Percentiles rank a stretch among this genome's conserved stretches.
Evolutionary conservation across 2,329 filamentous ascomycete species (phyloP).

Genomic region (Trichothecium roseum): DNA sequence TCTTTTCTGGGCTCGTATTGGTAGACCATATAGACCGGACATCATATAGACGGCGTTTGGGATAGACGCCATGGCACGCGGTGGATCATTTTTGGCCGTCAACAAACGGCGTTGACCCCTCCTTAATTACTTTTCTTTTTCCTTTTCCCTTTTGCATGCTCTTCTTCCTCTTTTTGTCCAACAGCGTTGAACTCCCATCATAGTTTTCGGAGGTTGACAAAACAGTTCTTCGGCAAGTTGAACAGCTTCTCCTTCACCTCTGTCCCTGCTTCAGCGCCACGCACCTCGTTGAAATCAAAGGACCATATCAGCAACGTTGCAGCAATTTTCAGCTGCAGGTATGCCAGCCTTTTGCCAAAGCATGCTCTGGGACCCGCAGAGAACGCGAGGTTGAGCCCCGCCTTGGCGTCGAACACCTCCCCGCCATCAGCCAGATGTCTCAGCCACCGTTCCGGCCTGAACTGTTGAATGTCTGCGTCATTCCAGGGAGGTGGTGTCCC

Average conservation of each 20-base stretch:
- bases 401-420: conserved; percentile 17
- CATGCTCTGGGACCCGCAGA: conserved; percentile 24
- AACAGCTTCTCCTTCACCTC: conserved; percentile 13
- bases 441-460: conserved; percentile 28
- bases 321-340: conserved; percentile 23
- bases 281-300: conserved; percentile 18
- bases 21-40: too few relatives aligned
- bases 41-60: too few relatives aligned
- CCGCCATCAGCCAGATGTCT: background rate
- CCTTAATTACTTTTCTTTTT: too few relatives aligned
- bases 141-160: too few relatives aligned
- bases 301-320: conserved; percentile 26
- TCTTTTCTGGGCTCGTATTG: too few relatives aligned
- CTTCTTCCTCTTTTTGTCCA: too few relatives aligned
- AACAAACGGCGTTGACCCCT: too few relatives aligned
- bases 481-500: too few relatives aligned
- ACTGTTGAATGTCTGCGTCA: conserved; percentile 7
- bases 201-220: conserved; percentile 10
- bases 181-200: too few relatives aligned
- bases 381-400: conserved; percentile 25
- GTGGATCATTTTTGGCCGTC: too few relatives aligned
- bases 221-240: conserved; percentile 15
- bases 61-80: too few relatives aligned
- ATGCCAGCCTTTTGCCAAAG: conserved; percentile 25
- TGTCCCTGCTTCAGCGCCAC: conserved; percentile 7